Conservation (phyloP, 345 rosid genomes). For the Acer yangbiense region DNA sequence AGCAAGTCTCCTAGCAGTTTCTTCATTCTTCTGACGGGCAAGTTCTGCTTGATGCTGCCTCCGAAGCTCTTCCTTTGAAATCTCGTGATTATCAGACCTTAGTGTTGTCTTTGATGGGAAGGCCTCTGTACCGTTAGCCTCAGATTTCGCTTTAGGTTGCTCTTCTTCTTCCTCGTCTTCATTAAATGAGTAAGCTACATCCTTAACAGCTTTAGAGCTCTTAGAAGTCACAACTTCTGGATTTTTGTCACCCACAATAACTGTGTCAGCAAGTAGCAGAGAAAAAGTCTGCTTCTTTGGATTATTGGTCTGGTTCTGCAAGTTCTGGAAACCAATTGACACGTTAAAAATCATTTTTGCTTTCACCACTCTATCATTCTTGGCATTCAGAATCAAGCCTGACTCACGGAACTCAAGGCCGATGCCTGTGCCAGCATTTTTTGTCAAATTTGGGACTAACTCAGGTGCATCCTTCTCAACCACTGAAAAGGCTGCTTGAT, state of each 20-base stretch:
- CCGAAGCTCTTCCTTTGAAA: conserved; percentile 90
- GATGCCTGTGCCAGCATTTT: conserved; percentile 95
- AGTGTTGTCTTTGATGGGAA: conserved; percentile 71
- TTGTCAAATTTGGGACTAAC: conserved; percentile 66
- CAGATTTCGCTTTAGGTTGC: conserved; percentile 39
- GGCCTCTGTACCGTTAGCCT: conserved; percentile 43
- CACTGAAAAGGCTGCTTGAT: conserved; percentile 77
- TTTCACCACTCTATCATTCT: conserved; percentile 67
- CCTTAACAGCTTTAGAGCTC: conserved; percentile 78
- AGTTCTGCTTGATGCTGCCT: conserved; percentile 99
- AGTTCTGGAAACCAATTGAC: conserved; percentile 85
- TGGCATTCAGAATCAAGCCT: conserved; percentile 74
- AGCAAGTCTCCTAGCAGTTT: conserved; percentile 93
- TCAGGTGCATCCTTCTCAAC: conserved; percentile 87
- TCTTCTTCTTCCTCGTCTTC: conserved; percentile 86
- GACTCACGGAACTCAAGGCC: conserved; percentile 97
- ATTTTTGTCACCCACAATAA: conserved; percentile 62
- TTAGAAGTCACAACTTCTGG: conserved; percentile 63
- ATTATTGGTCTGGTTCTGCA: conserved; percentile 57
- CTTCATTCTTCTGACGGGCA: conserved; percentile 97
- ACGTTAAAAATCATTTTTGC: conserved; percentile 83
- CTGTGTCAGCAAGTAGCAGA: conserved; percentile 84
- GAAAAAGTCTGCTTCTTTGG: conserved; percentile 71
- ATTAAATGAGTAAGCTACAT: conserved; percentile 86
- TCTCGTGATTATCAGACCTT: conserved; percentile 86